Conservation (phyloP, 306 rosid species). For the Abrus precatorius region DNA sequence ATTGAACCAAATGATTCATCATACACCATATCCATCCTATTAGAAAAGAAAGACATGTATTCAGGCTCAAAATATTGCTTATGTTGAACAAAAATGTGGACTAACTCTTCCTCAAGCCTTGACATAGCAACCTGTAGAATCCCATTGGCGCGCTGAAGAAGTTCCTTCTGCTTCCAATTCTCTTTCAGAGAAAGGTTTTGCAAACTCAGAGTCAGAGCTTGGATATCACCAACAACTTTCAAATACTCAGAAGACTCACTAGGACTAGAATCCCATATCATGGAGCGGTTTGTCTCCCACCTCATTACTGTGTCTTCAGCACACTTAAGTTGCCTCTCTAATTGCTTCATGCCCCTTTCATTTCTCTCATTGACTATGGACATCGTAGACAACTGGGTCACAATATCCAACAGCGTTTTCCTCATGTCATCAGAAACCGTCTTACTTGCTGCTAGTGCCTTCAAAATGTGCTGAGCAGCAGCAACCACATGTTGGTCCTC, state of each 20-base stretch:
- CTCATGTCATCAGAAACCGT: slow-evolving; percentile 58
- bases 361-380: slow-evolving; percentile 45
- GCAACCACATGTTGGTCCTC: slow-evolving; percentile 64
- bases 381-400: slow-evolving; percentile 65
- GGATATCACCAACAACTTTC: slow-evolving; percentile 58
- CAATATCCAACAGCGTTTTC: slow-evolving; percentile 64
- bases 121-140: slow-evolving; percentile 68
- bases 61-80: slow-evolving; percentile 65
- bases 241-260: slow-evolving; percentile 58
- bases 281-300: slow-evolving; percentile 58
- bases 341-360: slow-evolving; percentile 29
- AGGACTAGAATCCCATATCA: slow-evolving; percentile 59
- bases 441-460: slow-evolving; percentile 61
- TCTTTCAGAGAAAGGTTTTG: slow-evolving; percentile 49
- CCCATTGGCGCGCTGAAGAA: slow-evolving; percentile 54
- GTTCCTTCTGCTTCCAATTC: slow-evolving; percentile 53
- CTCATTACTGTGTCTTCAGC: slow-evolving; percentile 55
- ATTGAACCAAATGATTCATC: slow-evolving; percentile 58
- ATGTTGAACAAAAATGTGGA: slow-evolving; percentile 62
- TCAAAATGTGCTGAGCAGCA: slow-evolving; percentile 69
- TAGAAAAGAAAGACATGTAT: slow-evolving; percentile 56
- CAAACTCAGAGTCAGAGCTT: slow-evolving; percentile 53
- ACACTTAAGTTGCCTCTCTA: slow-evolving; percentile 55
- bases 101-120: slow-evolving; percentile 65
- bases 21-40: slow-evolving; percentile 48